phyloP scores from a whole-genome alignment of 805 yeast genomes.

The Scheffersomyces ergatensis region DNA sequence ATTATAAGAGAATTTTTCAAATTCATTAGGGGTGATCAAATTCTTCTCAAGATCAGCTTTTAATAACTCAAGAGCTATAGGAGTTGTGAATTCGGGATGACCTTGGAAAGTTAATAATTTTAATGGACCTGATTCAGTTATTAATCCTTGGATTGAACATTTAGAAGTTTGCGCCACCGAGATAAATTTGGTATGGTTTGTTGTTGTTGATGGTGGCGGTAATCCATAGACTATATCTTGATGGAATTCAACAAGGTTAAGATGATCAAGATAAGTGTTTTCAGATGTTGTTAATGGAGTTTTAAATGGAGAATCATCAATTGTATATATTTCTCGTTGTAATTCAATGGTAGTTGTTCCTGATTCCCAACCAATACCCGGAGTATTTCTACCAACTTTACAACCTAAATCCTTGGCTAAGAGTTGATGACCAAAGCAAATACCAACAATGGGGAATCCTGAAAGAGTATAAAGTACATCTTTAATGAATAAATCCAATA shows the following conservation, averaged over 20 bases:
- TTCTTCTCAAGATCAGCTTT: conserved; percentile 13
- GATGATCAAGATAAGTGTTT: conserved; percentile 37
- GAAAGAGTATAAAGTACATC: conserved; percentile 10
- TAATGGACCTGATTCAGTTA: conserved; percentile 38
- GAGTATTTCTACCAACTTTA: conserved; percentile 48
- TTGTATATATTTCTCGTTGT: conserved; percentile 35
- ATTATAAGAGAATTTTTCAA: conserved; percentile 24
- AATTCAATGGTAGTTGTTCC: conserved; percentile 54
- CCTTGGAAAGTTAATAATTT: conserved; percentile 76
- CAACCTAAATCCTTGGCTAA: conserved; percentile 66
- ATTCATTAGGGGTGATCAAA: conserved; percentile 20
- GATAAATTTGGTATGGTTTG: conserved; percentile 16
- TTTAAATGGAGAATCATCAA: conserved; percentile 18
- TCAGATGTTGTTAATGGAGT: conserved; percentile 26
- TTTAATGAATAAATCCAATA: conserved; percentile 33
- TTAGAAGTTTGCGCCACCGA: conserved; percentile 51
- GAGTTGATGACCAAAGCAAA: conserved; percentile 89
- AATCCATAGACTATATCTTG: conserved; percentile 35
- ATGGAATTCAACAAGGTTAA: conserved; percentile 37
- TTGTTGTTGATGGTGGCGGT: conserved; percentile 35
- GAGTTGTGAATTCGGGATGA: conserved; percentile 75
- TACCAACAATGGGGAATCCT: conserved; percentile 52
- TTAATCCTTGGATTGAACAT: conserved; percentile 69
- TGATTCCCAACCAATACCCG: conserved; percentile 67
- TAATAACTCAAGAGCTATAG: conserved; percentile 23